phyloP scores from a whole-genome alignment of 1,284 basidiomycete species.

The Quambalaria eucalypti region DNA sequence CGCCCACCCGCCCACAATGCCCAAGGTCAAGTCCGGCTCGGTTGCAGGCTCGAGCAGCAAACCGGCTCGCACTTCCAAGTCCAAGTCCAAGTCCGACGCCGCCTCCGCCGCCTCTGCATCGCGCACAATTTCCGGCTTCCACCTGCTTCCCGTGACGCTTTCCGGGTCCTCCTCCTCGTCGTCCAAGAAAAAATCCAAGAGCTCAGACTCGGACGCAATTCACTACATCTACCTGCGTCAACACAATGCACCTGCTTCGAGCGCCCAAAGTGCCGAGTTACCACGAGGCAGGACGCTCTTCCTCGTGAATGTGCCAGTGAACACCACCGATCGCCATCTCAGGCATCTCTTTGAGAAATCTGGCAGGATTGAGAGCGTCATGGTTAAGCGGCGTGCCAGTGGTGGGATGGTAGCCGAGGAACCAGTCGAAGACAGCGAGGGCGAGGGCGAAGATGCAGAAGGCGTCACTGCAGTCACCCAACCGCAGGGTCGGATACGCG shows the following conservation, averaged over 20 bases:
- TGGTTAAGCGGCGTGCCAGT: background rate
- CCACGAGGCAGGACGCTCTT: slow-evolving; percentile 37
- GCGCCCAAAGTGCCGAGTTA: background rate
- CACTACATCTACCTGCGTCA: slow-evolving; percentile 19
- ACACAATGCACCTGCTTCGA: slow-evolving; percentile 4
- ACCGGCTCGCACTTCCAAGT: no score
- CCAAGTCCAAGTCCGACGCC: no score
- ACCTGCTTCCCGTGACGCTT: background rate
- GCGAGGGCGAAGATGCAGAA: background rate
- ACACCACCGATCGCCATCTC: slow-evolving; percentile 29
- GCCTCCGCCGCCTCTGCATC: no score
- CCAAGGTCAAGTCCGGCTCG: no score
- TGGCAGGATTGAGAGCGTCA: slow-evolving; percentile 15
- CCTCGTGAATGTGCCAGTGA: slow-evolving; percentile 36
- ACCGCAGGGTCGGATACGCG: background rate
- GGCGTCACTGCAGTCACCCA: background rate
- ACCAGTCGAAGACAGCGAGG: background rate
- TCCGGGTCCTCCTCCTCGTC: background rate
- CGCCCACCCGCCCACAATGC: no score
- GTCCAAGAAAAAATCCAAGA: background rate
- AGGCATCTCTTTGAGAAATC: slow-evolving; percentile 29
- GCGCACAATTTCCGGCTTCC: background rate
- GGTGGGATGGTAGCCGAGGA: background rate
- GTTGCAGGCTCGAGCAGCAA: no score
- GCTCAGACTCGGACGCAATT: background rate